phyloP scores from a whole-genome alignment of 1,284 basidiomycete species.

The Wallemia hederae region DNA sequence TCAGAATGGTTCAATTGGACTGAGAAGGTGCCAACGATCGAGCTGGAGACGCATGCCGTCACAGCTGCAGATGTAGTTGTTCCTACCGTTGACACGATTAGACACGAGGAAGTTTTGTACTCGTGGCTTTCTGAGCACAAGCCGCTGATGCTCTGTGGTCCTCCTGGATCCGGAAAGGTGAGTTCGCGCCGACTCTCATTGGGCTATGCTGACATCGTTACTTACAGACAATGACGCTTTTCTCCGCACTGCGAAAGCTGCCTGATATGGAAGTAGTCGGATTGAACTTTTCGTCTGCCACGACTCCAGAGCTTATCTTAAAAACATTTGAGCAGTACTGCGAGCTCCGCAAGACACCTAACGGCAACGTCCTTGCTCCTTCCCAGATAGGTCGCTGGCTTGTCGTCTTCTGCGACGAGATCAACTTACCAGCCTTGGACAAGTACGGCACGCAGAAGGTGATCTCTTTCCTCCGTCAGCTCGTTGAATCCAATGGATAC shows the following conservation, averaged over 20 bases:
- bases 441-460: slow-evolving; percentile 97
- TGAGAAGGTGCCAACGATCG: slow-evolving; percentile 65
- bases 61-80: slow-evolving; percentile 90
- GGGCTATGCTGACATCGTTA: not conserved
- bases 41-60: slow-evolving; percentile 87
- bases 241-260: slow-evolving; percentile 85
- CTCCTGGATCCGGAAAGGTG: slow-evolving; percentile 78
- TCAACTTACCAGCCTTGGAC: slow-evolving; percentile 87
- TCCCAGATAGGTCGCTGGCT: slow-evolving; percentile 90
- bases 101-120: slow-evolving; percentile 93
- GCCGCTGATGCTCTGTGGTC: slow-evolving; percentile 90
- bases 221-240: slow-evolving; percentile 74
- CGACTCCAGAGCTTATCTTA: slow-evolving; percentile 84
- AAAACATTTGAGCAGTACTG: slow-evolving; percentile 99
- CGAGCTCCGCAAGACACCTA: slow-evolving; percentile 93
- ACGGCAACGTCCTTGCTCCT: slow-evolving; percentile 77
- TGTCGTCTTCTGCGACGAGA: slow-evolving; percentile 97
- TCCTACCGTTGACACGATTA: slow-evolving; percentile 91
- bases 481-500: slow-evolving; percentile 82
- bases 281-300: slow-evolving; percentile 96
- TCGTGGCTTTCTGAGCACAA: slow-evolving; percentile 98
- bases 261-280: slow-evolving; percentile 98
- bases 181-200: not conserved
- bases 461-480: slow-evolving; percentile 90
- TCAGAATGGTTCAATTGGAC: slow-evolving; percentile 87